phyloP scores from a whole-genome alignment of 495 filamentous ascomycete genomes.

The Tuber indicum region DNA sequence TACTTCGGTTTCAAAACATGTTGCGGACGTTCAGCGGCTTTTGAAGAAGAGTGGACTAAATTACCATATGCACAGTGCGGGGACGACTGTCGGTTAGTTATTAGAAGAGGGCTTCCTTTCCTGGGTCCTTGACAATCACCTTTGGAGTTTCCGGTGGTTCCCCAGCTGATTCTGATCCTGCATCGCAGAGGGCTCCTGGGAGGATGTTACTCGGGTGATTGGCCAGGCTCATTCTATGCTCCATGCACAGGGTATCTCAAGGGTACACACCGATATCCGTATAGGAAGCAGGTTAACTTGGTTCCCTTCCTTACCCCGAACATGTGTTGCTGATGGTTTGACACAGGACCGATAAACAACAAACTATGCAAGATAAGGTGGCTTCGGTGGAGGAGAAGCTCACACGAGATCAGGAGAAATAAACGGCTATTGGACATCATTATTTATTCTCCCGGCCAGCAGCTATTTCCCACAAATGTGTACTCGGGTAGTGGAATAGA shows the following conservation, averaged over 20 bases:
- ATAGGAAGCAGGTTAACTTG: slow-evolving; percentile 66
- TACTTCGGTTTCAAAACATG: slow-evolving; percentile 75
- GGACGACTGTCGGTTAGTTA: slow-evolving; percentile 78
- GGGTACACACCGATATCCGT: slow-evolving; percentile 85
- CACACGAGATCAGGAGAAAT: slow-evolving; percentile 20
- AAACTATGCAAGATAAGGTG: slow-evolving; percentile 37
- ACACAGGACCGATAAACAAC: slow-evolving; percentile 39
- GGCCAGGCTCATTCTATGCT: slow-evolving; percentile 83
- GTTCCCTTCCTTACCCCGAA: slow-evolving; percentile 10
- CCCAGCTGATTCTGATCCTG: neutral
- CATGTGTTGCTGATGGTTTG: slow-evolving; percentile 9
- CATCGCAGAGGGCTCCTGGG: slow-evolving; percentile 76
- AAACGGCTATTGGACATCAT: neutral
- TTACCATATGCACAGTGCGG: slow-evolving; percentile 85
- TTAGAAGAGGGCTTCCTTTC: neutral
- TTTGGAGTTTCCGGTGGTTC: slow-evolving; percentile 17
- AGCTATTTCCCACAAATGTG: neutral
- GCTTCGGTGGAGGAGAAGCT: slow-evolving; percentile 34
- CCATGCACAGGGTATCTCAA: slow-evolving; percentile 69
- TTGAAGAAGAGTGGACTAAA: slow-evolving; percentile 69
- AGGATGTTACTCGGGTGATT: slow-evolving; percentile 76
- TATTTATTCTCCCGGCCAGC: neutral
- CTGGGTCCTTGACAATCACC: neutral
- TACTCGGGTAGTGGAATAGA: neutral
- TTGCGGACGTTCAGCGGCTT: slow-evolving; percentile 84